These are phyloP conservation scores for Dianthus caryophyllus DNA, from an alignment of 148 eudicot genomes.

Conservation along the genomic window DNA sequence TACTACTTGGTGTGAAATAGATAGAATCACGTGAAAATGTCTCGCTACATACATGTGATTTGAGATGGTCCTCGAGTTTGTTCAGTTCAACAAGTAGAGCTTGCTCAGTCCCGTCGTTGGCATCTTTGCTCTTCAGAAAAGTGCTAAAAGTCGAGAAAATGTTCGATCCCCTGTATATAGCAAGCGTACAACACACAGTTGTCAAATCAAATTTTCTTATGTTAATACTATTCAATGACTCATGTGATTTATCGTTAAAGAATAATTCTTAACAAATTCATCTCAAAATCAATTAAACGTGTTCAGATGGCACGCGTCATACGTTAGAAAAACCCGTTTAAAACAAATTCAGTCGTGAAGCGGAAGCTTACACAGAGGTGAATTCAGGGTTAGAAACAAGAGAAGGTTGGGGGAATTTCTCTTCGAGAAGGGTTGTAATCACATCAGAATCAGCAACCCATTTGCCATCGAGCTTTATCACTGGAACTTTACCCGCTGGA, in stretches of 20 bases:
- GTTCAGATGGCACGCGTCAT: no score
- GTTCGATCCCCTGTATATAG: conserved; percentile 76
- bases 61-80: conserved; percentile 79
- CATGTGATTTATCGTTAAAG: no score
- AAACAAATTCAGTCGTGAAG: no score
- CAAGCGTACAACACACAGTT: no score
- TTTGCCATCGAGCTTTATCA: conserved; percentile 61
- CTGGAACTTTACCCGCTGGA: conserved; percentile 76
- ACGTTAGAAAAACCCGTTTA: no score
- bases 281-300: no score
- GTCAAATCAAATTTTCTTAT: no score
- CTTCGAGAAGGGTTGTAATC: conserved; percentile 60
- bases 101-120: conserved; percentile 76
- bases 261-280: no score
- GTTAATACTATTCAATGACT: no score
- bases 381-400: conserved; percentile 53
- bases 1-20: neutral
- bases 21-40: neutral
- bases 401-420: conserved; percentile 61
- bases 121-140: conserved; percentile 83
- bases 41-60: conserved; percentile 45
- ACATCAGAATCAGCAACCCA: conserved; percentile 83
- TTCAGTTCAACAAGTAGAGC: conserved; percentile 66
- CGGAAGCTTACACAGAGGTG: conserved; percentile 53
- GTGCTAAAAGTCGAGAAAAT: conserved; percentile 53